Percentiles rank a stretch among this genome's conserved stretches.
Evolutionary conservation across 306 rosid species (phyloP).

Genomic region (Luffa acutangula): DNA sequence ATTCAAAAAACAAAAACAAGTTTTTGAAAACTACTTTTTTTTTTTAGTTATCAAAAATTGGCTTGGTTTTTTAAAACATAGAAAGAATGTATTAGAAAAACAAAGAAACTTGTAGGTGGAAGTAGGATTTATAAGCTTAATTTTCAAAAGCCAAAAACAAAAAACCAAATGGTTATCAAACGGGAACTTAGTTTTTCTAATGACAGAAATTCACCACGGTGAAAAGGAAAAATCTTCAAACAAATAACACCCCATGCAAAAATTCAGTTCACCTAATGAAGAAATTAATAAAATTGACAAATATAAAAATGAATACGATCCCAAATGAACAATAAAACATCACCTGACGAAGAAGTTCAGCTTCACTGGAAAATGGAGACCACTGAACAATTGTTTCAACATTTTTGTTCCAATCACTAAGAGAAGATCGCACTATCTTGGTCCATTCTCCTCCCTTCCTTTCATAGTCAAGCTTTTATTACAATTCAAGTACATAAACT

Average conservation of each 20-base stretch:
- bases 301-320: constrained; percentile 2
- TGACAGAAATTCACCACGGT: not conserved
- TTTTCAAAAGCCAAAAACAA: too few species aligned
- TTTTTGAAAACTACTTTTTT: too few species aligned
- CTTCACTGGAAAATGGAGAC: constrained; percentile 78
- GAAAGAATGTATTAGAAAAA: too few species aligned
- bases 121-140: too few species aligned
- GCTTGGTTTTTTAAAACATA: too few species aligned
- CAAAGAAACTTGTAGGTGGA: too few species aligned
- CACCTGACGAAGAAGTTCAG: constrained; percentile 71
- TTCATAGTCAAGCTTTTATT: constrained; percentile 74
- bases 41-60: too few species aligned
- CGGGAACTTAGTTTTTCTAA: not conserved
- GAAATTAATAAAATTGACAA: not conserved
- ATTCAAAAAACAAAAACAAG: too few species aligned
- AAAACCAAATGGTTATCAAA: too few species aligned
- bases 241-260: not conserved
- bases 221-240: not conserved
- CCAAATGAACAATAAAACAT: constrained; percentile 1
- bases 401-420: constrained; percentile 61
- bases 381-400: constrained; percentile 64
- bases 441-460: constrained; percentile 44
- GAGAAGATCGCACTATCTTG: constrained; percentile 51
- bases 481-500: constrained; percentile 12
- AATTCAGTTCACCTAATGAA: not conserved